phyloP scores from a whole-genome alignment of 1,284 basidiomycete species.

The Apiotrichum veenhuisii region DNA sequence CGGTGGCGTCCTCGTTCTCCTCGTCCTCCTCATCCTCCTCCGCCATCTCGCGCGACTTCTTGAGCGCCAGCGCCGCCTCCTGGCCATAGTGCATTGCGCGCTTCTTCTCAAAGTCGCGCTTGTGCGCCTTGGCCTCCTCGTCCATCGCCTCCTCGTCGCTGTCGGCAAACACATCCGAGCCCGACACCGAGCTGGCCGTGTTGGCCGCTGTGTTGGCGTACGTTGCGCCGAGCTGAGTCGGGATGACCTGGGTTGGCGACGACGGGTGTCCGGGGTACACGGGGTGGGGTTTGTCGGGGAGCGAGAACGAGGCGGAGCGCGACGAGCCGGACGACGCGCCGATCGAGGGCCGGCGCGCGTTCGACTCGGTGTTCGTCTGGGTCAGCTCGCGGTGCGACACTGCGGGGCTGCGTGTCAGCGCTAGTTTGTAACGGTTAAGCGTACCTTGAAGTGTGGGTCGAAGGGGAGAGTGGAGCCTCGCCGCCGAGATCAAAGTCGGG shows the following conservation, averaged over 20 bases:
- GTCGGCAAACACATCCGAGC: conserved; percentile 51
- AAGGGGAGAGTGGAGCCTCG: conserved; percentile 4
- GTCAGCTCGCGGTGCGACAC: conserved; percentile 3
- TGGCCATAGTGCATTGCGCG: conserved; percentile 83
- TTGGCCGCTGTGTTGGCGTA: conserved; percentile 45
- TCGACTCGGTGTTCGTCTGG: conserved; percentile 18
- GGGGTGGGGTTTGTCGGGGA: conserved; percentile 34
- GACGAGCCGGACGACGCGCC: conserved; percentile 70
- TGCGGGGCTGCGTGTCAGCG: conserved; percentile 5
- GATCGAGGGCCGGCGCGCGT: conserved; percentile 51
- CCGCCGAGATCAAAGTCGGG: conserved; percentile 42
- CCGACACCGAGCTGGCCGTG: conserved; percentile 19
- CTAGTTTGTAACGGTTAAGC: too few species aligned
- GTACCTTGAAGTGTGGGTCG: conserved; percentile 7
- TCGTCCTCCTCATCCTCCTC: conserved; percentile 34
- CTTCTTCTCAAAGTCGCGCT: conserved; percentile 75
- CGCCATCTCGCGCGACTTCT: conserved; percentile 51
- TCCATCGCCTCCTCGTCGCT: conserved; percentile 78
- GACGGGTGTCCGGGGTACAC: conserved; percentile 38
- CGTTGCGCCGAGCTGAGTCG: conserved; percentile 51
- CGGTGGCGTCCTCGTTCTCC: conserved; percentile 13
- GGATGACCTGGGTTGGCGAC: conserved; percentile 48
- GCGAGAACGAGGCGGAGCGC: conserved; percentile 71
- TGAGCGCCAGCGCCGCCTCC: conserved; percentile 81
- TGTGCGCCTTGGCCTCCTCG: conserved; percentile 79